These are phyloP conservation scores for Leccinum boreale DNA, from an alignment of 768 basidiomycete species.

Conservation along the genomic window DNA sequence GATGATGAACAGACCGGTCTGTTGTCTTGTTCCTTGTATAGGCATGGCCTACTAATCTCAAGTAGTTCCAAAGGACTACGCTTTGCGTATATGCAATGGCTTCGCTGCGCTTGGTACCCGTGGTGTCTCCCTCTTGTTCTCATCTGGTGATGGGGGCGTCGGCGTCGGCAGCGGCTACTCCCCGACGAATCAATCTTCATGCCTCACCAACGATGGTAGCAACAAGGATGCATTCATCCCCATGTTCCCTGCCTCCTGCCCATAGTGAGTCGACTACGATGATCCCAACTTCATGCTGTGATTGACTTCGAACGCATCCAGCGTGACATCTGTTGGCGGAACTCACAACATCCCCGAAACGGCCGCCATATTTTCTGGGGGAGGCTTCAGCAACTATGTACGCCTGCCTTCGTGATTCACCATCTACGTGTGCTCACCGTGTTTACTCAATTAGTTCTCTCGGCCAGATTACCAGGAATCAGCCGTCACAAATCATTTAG, in stretches of 20 bases:
- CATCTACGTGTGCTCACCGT: constrained; percentile 3
- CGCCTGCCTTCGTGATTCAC: constrained; percentile 5
- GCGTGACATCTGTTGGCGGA: constrained; percentile 72
- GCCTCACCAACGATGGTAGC: constrained; percentile 55
- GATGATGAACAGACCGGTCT: constrained; percentile 70
- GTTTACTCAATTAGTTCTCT: constrained; percentile 36
- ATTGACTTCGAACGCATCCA: constrained; percentile 19
- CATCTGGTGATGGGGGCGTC: constrained; percentile 67
- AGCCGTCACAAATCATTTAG: constrained; percentile 44
- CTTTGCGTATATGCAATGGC: constrained; percentile 52
- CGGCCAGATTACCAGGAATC: constrained; percentile 53
- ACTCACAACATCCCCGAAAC: constrained; percentile 59
- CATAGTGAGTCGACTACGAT: constrained; percentile 38
- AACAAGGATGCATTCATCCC: constrained; percentile 55
- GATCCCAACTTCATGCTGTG: neutral
- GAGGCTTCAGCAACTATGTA: constrained; percentile 72
- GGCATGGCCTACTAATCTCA: constrained; percentile 2
- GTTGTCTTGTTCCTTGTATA: neutral
- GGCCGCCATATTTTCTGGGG: constrained; percentile 61
- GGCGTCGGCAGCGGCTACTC: constrained; percentile 51
- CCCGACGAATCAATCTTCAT: constrained; percentile 45
- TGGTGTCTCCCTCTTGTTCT: constrained; percentile 62
- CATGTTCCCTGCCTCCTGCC: constrained; percentile 59
- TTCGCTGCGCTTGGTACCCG: constrained; percentile 70
- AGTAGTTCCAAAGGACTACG: constrained; percentile 55